phyloP scores from a whole-genome alignment of 116 monocot species.

The Iris pallida region DNA sequence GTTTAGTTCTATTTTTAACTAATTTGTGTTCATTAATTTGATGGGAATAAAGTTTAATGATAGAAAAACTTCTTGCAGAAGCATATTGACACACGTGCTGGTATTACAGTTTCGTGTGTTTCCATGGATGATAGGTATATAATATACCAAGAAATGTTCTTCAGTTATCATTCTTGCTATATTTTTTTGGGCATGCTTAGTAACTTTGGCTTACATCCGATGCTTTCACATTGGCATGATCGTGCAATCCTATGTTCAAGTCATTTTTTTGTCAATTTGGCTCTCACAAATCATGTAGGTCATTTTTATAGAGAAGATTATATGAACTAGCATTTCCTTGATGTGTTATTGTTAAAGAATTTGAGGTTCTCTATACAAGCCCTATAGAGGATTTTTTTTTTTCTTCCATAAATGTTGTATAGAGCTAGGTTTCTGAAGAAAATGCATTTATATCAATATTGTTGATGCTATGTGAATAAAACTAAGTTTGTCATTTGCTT shows the following conservation, averaged over 20 bases:
- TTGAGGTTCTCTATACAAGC: no score
- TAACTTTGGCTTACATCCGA: no score
- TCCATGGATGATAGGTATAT: conserved; percentile 75
- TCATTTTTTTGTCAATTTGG: conserved; percentile 86
- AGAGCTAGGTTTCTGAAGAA: no score
- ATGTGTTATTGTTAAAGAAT: no score
- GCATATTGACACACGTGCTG: conserved; percentile 74
- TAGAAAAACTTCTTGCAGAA: conserved; percentile 46
- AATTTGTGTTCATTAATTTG: conserved; percentile 3
- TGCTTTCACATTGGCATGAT: no score
- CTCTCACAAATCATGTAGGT: conserved; percentile 70
- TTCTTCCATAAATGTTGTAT: no score
- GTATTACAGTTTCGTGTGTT: conserved; percentile 86
- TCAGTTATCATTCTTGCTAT: no score
- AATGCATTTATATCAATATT: neutral
- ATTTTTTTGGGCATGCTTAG: no score
- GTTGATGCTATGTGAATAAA: neutral
- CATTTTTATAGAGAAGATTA: neutral
- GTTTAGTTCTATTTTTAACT: neutral
- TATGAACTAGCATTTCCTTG: neutral
- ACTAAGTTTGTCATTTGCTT: neutral
- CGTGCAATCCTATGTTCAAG: conserved; percentile 2
- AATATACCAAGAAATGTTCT: neutral
- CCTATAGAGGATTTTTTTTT: no score
- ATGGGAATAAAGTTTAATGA: neutral